Evolutionary conservation across 2,329 filamentous ascomycete species (phyloP), one percentile per base, ranked within the genome.

Genomic region (Ceratocystis cubensis): DNA sequence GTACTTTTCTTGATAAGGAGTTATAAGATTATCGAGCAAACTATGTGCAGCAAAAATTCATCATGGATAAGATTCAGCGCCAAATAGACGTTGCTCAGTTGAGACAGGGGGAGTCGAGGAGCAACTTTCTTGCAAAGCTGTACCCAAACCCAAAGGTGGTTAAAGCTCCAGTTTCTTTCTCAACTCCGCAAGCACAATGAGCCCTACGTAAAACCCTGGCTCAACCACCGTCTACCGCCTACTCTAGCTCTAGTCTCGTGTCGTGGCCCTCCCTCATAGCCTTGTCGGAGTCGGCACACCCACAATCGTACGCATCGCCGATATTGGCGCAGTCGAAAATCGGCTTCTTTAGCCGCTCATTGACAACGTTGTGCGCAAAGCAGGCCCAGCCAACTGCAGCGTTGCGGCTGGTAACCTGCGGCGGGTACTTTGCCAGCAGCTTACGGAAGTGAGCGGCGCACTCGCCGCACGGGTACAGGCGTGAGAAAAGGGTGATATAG

Each of bases 281-380:
- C 71, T 79, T 78, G 20, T 80, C 79, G 68, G 85, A 84, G n/a
- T 87, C 85, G 15, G 84, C 85, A 71, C 86, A 88, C 0, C 86
- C 86, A 72, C 86, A 88, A 72, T 88, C 85, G 74, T 88, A 88
- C 72, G 86, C 86, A 71, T 88, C 85, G 17, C 85, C 85, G 72
- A 88, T 85, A 37, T 84, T 82, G 67, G 78, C 82, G 71, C 86
- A 88, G 74, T 88, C 84, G 70, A 88, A 88, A 13, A 79, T 68
- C 3, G 79, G 76, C 75, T 88, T 88, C 71, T 82, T 76, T 41
- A 88, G 75, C 66, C 84, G 77, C 75, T 82, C 79, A 72, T 88
- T 88, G 67, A 88, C 85, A 70, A 82, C 75, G 71, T 88, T 88
- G 72, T 88, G 86, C 28, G 84, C 80, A 73, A 84, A 83, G 72